These are phyloP conservation scores for Micractinium conductrix DNA, from an alignment of 139 green algal genomes.

Conservation along the genomic window DNA sequence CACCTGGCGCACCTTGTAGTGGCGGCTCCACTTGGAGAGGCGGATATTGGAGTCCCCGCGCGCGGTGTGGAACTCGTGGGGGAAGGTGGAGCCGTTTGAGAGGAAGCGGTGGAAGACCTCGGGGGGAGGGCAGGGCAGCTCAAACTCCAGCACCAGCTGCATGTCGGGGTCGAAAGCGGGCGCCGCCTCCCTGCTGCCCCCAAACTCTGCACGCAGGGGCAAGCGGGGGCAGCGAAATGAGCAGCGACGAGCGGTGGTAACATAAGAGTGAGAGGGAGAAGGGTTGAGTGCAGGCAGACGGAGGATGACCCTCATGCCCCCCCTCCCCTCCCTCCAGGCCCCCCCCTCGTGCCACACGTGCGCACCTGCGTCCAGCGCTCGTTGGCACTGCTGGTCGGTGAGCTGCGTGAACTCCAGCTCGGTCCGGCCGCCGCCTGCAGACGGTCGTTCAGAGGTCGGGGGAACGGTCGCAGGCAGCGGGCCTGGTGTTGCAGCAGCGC, in stretches of 20 bases:
- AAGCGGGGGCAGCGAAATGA: too few relatives aligned
- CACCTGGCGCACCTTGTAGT: not conserved
- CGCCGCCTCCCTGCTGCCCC: not conserved
- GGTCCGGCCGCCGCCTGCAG: too few relatives aligned
- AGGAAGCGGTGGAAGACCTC: conserved; percentile 62
- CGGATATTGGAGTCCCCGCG: conserved; percentile 44
- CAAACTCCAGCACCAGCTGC: conserved; percentile 23
- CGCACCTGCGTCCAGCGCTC: conserved; percentile 4
- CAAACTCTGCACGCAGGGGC: too few relatives aligned
- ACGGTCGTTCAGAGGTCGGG: too few relatives aligned
- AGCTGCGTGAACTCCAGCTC: conserved; percentile 15
- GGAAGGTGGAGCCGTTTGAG: conserved; percentile 55
- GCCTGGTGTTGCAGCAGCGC: too few relatives aligned
- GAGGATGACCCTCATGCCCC: too few relatives aligned
- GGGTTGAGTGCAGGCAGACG: too few relatives aligned
- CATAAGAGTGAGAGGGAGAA: too few relatives aligned
- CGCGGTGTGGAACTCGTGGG: conserved; percentile 49
- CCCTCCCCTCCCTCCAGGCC: too few relatives aligned
- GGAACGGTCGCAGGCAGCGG: too few relatives aligned
- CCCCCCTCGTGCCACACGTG: too few relatives aligned
- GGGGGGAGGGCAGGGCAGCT: conserved; percentile 22
- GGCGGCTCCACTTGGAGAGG: conserved; percentile 42
- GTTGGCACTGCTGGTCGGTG: conserved; percentile 23
- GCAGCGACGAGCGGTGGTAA: too few relatives aligned
- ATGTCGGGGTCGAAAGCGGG: not conserved